Conservation (phyloP, 495 filamentous ascomycete genomes). For the Clohesyomyces aquaticus region DNA sequence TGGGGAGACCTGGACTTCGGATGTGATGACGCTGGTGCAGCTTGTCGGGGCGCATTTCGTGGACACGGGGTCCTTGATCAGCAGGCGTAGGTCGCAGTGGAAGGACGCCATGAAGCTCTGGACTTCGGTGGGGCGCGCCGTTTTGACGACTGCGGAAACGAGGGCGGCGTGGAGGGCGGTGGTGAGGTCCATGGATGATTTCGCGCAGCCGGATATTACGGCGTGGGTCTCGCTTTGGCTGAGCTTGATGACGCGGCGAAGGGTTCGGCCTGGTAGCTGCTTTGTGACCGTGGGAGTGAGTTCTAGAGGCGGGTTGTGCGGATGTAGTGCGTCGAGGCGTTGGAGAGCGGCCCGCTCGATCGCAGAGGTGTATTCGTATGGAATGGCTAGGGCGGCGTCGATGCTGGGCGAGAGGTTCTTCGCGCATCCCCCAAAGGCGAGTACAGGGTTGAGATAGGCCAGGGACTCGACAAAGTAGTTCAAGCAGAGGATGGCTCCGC, state of each 20-base stretch:
- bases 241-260: constrained; percentile 3
- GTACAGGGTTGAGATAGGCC: constrained; percentile 4
- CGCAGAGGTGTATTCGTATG: not conserved
- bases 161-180: constrained; percentile 7
- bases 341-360: not conserved
- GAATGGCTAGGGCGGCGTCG: constrained; percentile 7
- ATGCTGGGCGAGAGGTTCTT: constrained; percentile 13
- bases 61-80: not conserved
- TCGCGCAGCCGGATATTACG: not conserved
- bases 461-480: constrained; percentile 8
- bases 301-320: not conserved
- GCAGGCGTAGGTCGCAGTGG: constrained; percentile 17
- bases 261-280: not conserved
- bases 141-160: not conserved
- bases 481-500: constrained; percentile 7
- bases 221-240: not conserved
- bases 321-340: not conserved
- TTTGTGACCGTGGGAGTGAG: constrained; percentile 3
- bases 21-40: constrained; percentile 10
- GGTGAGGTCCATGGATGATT: not conserved
- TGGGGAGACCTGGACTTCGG: constrained; percentile 15
- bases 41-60: constrained; percentile 12
- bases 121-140: constrained; percentile 2
- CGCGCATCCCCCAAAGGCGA: constrained; percentile 9
- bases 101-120: constrained; percentile 15